Evolutionary conservation across 192 early-diverging fungal species (phyloP), one percentile per base, ranked within the genome.

Genomic region (Haplosporangium gracile): DNA sequence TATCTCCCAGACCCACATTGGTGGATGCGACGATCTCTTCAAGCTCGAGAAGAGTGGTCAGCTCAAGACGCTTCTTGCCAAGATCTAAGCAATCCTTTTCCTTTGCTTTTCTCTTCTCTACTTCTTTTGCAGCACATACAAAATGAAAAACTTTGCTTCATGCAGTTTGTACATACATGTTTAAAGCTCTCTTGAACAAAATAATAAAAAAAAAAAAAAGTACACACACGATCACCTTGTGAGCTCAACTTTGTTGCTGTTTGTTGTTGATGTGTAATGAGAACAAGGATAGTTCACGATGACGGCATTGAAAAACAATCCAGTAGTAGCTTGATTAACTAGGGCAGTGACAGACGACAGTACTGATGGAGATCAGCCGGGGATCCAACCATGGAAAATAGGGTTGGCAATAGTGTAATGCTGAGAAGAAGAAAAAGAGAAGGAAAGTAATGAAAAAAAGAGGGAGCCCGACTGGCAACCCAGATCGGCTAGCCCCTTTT

Each of bases 1-100:
- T 88, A 92, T 93, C 81, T 88, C 90, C 24, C 81, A 90, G 55
- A 75, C 92, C 57, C 95, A 96, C 74, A 82, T 95, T 74, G 95
- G 95, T 55, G 95, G 95, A 53, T 92, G 91, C 75, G 91, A 92
- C 71, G 78, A 90, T 29, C 89, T 95, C 5, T 57, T 89, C 1
- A 80, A 70, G 24, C 81, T 89, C 18, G 78, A 94, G 26, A 75
- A 74, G 18, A 86, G 63, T 42, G 91, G 89, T 63, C 72, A 85
- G 57, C 89, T 95, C 43, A 65, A 90, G 65, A 51, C 90, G 43
- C 45, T 93, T 39, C 89, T 95, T 18, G 80, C 80, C 53, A 85
- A 73, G 75, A 47, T 79, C 40, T 78, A 78, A 82, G 29, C 36
- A n/a, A 29, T 47, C 2, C 7, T 4, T 70, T 70, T 32, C 70